A percentile compares a stretch with the other conserved stretches of the same genome.
Conservation (phyloP, 495 filamentous ascomycete species). For the Annulohypoxylon maeteangense region DNA sequence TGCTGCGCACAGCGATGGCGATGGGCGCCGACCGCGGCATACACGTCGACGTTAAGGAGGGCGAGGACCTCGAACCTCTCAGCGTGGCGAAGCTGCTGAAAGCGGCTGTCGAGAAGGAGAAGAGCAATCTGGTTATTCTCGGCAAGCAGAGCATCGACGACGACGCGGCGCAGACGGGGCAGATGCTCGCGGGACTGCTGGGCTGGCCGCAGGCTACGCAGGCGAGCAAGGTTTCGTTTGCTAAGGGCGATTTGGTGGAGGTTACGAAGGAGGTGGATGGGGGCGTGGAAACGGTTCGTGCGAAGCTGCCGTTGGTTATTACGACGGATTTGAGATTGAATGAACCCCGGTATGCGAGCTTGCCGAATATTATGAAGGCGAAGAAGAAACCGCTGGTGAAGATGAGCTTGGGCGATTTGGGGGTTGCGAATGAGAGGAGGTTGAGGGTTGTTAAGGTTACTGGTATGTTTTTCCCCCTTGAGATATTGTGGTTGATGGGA, state of each 20-base stretch:
- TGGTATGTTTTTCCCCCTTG: constrained; percentile 62
- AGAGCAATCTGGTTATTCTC: constrained; percentile 88
- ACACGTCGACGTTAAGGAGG: constrained; percentile 78
- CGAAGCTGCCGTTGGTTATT: constrained; percentile 87
- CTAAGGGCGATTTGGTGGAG: constrained; percentile 66
- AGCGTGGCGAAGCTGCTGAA: constrained; percentile 88
- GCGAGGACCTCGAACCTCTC: constrained; percentile 83
- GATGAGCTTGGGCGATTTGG: constrained; percentile 83
- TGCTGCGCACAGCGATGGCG: constrained; percentile 94
- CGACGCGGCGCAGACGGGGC: constrained; percentile 94
- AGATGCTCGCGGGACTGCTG: constrained; percentile 95
- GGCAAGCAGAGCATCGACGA: constrained; percentile 99
- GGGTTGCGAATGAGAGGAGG: constrained; percentile 74
- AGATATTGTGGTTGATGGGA: not conserved
- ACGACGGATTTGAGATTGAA: constrained; percentile 96
- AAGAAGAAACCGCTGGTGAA: constrained; percentile 99
- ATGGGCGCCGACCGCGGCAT: constrained; percentile 96
- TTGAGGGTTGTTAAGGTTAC: constrained; percentile 90
- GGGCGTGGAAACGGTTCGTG: constrained; percentile 86
- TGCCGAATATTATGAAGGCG: constrained; percentile 99
- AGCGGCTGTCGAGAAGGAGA: constrained; percentile 79
- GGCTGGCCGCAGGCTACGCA: constrained; percentile 95
- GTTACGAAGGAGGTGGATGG: constrained; percentile 95
- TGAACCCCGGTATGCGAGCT: constrained; percentile 90
- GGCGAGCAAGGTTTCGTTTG: constrained; percentile 82